Base-by-base conservation (phyloP, 139 green algal genomes). In the Desmodesmus armatus region DNA sequence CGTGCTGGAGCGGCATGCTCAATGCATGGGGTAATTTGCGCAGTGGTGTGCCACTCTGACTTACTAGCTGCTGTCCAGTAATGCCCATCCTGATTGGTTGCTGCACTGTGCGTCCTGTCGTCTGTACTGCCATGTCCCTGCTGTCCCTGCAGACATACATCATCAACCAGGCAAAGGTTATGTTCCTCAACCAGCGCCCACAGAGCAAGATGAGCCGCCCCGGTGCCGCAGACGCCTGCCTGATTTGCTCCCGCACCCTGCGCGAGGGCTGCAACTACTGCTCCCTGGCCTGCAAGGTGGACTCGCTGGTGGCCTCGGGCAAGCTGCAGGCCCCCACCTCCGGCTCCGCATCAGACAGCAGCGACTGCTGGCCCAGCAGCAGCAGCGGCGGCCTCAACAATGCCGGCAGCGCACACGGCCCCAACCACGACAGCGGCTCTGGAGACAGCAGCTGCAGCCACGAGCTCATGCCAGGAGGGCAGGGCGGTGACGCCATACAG, bases 101-200 rank as follows among this genome's bases (percentile, higher is more conserved):
- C n/a, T n/a, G n/a, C n/a, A n/a, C n/a, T n/a, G n/a, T n/a, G n/a
- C n/a, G n/a, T n/a, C 11, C 62, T 19, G 6, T 17, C 29, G n/a
- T 71, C 9, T 49, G 3, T 49, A 5, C 35, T 44, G 33, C 66
- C n/a, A n/a, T n/a, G n/a, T n/a, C n/a, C n/a, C 15, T 39, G 63
- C 29, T 72, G 63, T 65, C 25, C 44, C 6, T 43, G 5, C 90
- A 93, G 90, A 89, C 89, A n/a, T 94, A 94, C 88, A 92, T 90
- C 53, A 93, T 94, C 86, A 94, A 94, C 89, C 82, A 87, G 53
- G 88, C 89, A 49, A 93, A 92, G 78, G 91, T 93, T 23, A 87
- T 94, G 70, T 94, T 94, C 82, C 82, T 94, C 31, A 90, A 89
- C 55, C 78, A 78, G 21, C 84, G 91, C 0, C 88, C 88, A 19